Conservation (phyloP, 805 yeast species). For the Cyberlindnera euphorbiae region DNA sequence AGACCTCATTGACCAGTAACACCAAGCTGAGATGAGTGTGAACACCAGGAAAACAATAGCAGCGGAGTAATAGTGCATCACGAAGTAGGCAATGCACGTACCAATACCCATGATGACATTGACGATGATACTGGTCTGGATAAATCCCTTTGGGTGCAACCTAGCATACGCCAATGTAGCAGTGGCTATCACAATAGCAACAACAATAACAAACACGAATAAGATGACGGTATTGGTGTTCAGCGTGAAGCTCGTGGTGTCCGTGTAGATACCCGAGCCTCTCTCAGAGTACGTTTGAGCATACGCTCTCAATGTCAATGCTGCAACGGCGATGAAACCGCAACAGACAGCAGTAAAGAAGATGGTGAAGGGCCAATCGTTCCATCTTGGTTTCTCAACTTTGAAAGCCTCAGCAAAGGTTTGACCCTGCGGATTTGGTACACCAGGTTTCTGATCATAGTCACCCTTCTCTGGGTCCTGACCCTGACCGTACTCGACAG, state of each 20-base stretch:
- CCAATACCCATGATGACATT: conserved; percentile 69
- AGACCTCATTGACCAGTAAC: conserved; percentile 66
- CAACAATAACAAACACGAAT: conserved; percentile 58
- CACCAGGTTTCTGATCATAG: conserved; percentile 29
- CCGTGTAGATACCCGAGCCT: conserved; percentile 60
- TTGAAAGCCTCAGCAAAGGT: conserved; percentile 67
- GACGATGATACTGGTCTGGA: conserved; percentile 60
- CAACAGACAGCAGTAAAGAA: conserved; percentile 45
- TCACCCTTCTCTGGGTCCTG: conserved; percentile 12
- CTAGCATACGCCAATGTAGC: conserved; percentile 59
- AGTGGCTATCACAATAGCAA: conserved; percentile 54
- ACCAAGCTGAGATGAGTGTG: conserved; percentile 57
- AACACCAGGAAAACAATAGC: conserved; percentile 71
- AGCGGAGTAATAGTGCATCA: conserved; percentile 67
- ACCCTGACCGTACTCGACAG: conserved; percentile 16
- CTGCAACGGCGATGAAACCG: conserved; percentile 71
- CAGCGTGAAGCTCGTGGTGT: conserved; percentile 52
- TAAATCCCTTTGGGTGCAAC: conserved; percentile 59
- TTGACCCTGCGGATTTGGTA: conserved; percentile 35
- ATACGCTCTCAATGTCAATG: conserved; percentile 62
- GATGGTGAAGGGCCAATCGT: conserved; percentile 69
- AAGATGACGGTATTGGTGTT: conserved; percentile 72
- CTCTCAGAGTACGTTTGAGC: conserved; percentile 46
- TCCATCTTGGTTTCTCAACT: conserved; percentile 55
- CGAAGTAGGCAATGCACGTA: conserved; percentile 70